Evolutionary conservation across 768 basidiomycete genomes (phyloP), one percentile per base, ranked within the genome.

Genomic region (Suillus variegatus): DNA sequence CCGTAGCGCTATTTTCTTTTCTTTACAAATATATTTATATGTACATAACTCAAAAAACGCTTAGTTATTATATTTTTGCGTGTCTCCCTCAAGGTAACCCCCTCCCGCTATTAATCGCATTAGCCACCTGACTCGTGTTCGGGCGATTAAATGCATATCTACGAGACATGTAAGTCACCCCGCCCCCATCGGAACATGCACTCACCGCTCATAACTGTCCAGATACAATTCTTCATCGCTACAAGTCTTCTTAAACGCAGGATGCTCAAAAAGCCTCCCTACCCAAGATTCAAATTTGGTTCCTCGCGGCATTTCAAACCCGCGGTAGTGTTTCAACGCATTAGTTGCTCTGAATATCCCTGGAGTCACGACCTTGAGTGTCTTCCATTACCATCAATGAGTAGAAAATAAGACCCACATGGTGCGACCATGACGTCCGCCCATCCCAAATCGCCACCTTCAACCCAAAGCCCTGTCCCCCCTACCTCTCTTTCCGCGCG

Each of bases 101-200:
- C 60, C 79, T 82, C 25, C 90, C 90, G 8, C 84, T 74, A 65
- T 92, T 92, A 69, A 92, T 92, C 5, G 91, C 91, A 67, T 85
- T 86, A 6, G 90, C 90, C 14, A 91, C 88, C 69, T 88, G 87
- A 69, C 90, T 91, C 5, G 90, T 91, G 71, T 91, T 89, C 4
- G 91, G 89, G 38, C 90, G 81, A 70, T 93, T 93, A 71, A 86
- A 88, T 0, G 91, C 90, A 70, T 92, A 92, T 71, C 91, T 92
- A 65, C 7, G 41, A 32, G 58, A 38, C 25, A 63, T 8, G 28
- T 41, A 22, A 12, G 14, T 56, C 47, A 35, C 60, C 28, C 22
- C 10, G 16, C 5, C 18, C 22, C 12, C 46, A 44, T 32, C 13
- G 47, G 4, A 16, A 52, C 14, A 58, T 7, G 22, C 35, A 69